Evolutionary conservation across 495 filamentous ascomycete genomes (phyloP).

Genomic region (Neurospora discreta): DNA sequence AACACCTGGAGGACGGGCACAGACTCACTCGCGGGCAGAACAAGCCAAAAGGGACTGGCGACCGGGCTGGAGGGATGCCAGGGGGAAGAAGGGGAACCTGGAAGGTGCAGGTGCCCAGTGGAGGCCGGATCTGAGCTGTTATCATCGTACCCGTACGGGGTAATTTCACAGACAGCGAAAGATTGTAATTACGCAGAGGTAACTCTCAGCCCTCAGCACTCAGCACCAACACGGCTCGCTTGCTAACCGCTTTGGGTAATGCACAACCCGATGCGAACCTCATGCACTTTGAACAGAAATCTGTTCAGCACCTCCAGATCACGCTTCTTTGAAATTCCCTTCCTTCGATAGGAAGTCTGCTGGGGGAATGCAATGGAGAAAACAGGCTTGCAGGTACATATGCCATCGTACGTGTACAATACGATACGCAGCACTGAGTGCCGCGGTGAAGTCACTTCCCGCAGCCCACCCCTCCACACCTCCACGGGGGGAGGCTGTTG

Average conservation of each 20-base stretch:
- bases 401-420: not conserved
- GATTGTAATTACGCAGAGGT: not conserved
- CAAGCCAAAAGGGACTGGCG: constrained; percentile 7
- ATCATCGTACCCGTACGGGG: not conserved
- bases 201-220: not conserved
- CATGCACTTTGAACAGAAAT: not conserved
- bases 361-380: not conserved
- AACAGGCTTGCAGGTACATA: not conserved
- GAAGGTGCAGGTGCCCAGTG: constrained; percentile 5
- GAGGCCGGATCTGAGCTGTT: constrained; percentile 1
- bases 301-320: not conserved
- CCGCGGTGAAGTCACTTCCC: constrained; percentile 1
- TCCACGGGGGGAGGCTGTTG: not conserved
- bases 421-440: not conserved
- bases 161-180: not conserved
- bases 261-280: not conserved
- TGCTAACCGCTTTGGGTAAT: not conserved
- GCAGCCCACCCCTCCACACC: constrained; percentile 10
- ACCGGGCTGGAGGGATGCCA: constrained; percentile 8
- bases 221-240: not conserved
- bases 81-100: constrained; percentile 6
- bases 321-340: not conserved
- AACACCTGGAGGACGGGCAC: constrained; percentile 3
- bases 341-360: not conserved
- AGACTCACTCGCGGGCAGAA: not conserved